Base-by-base conservation (phyloP, 148 eudicot species). In the Vaccinium myrtillus region DNA sequence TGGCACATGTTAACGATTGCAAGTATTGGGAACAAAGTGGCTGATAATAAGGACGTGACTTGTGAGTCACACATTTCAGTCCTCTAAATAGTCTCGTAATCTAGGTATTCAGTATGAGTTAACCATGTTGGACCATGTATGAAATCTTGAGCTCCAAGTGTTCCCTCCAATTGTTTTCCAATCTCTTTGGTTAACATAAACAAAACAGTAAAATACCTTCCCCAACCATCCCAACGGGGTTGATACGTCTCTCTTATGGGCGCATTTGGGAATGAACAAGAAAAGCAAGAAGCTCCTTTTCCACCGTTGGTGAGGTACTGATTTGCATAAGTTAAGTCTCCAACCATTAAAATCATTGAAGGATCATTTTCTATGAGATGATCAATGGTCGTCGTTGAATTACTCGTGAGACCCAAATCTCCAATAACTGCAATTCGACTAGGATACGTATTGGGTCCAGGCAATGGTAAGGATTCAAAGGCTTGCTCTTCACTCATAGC, bases 181-280 rank as follows among this genome's bases (percentile, higher is more conserved):
- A 69, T 27, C 16, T 30, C 74, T 27, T 69, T 13, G 39, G 32
- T 25, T 69, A 69, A 10, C 4, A 69, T 27, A 27, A 69, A 39
- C 74, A 15, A 27, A 69, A 30, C 39, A 69, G 43, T 13, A 13
- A 18, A 30, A 77, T 92, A 96, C 99, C 99, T 94, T 90, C 95
- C 93, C 99, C 99, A 96, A 46, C 93, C 98, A 85, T 96, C 99
- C 99, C 99, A 96, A 15, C 99, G 93, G 1, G 98, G 98, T 84
- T 96, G 99, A 90, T 91, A 94, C 1, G 95, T 82, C 86, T 96
- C 98, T 88, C 98, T 88, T 11, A 89, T 94, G 78, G 99, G 99
- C 16, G 99, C 89, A 86, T 91, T 90, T 10, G 98, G 98, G 76
- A 96, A 96, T 18, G 89, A 85, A 89, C 99, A 92, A 4, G 97